A percentile compares a stretch with the other conserved stretches of the same genome.
These are phyloP conservation scores for Striga hermonthica DNA, from an alignment of 305 asterid species.

Conservation along the genomic window DNA sequence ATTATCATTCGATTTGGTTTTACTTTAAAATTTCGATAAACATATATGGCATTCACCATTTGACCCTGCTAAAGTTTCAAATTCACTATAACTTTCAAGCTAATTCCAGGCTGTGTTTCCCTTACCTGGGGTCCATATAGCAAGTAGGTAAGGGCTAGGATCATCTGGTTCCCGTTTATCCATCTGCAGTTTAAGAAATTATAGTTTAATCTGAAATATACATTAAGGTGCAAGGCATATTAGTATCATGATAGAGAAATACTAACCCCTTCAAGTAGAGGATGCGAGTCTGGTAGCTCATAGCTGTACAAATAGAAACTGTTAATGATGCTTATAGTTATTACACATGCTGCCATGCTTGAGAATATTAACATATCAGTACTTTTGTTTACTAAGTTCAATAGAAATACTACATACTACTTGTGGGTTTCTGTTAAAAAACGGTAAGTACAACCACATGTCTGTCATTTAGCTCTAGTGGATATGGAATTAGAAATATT, in stretches of 20 bases:
- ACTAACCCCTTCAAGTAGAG: slow-evolving; percentile 83
- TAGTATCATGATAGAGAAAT: slow-evolving; percentile 29
- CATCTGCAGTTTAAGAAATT: slow-evolving; percentile 55
- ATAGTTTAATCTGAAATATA: slow-evolving; percentile 31
- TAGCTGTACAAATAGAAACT: slow-evolving; percentile 49
- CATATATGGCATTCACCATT: no score
- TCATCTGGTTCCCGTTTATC: slow-evolving; percentile 93
- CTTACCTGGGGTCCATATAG: slow-evolving; percentile 79
- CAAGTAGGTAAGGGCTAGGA: slow-evolving; percentile 86
- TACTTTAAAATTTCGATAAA: slow-evolving; percentile 11
- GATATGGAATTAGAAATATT: no score
- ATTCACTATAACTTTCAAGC: neutral
- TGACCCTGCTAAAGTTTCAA: slow-evolving; percentile 13
- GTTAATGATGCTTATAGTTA: slow-evolving; percentile 23
- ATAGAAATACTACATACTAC: no score
- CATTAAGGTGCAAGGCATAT: slow-evolving; percentile 20
- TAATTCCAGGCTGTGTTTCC: slow-evolving; percentile 18
- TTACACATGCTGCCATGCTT: no score
- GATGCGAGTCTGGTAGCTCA: slow-evolving; percentile 66
- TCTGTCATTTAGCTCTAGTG: no score
- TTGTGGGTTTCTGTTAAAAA: no score
- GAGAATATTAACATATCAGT: no score
- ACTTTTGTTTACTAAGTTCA: neutral
- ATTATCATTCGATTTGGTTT: slow-evolving; percentile 18
- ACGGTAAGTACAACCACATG: no score